Percentiles rank a stretch among this genome's conserved stretches.
These are phyloP conservation scores for fission yeast (Schizosaccharomyces pombe) DNA, from an alignment of 805 yeast genomes.

Conservation along the genomic window DNA sequence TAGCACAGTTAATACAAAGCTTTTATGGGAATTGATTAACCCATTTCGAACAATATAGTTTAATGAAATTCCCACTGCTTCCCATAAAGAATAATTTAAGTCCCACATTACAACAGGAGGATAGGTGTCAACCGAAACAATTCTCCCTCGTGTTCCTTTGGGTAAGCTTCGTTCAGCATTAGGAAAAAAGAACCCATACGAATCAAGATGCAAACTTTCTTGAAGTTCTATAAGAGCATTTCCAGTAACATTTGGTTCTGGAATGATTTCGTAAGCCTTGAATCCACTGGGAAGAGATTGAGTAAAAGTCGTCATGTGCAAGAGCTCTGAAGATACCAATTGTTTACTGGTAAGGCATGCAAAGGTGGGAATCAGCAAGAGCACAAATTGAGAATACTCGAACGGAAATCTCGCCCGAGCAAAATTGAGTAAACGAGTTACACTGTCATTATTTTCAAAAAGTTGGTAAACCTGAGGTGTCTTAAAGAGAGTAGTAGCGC, in stretches of 20 bases:
- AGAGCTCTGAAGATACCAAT: conserved; percentile 15
- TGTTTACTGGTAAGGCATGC: background rate
- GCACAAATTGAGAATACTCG: background rate
- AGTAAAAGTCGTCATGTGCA: conserved; percentile 38
- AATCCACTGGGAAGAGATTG: conserved; percentile 21
- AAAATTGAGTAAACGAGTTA: background rate
- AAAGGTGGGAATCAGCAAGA: background rate
- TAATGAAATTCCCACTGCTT: conserved; percentile 52
- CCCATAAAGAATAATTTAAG: conserved; percentile 67
- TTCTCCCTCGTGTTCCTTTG: conserved; percentile 43
- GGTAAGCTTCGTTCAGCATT: conserved; percentile 23
- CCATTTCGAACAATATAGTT: conserved; percentile 27
- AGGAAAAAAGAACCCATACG: background rate
- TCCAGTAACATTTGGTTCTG: conserved; percentile 29
- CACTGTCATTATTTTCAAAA: background rate
- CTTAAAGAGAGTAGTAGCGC: background rate
- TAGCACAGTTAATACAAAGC: conserved; percentile 22
- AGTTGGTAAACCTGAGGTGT: background rate
- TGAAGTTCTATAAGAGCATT: conserved; percentile 28
- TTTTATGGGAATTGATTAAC: conserved; percentile 18
- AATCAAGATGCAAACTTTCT: conserved; percentile 12
- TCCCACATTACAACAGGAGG: conserved; percentile 35
- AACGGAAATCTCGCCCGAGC: background rate
- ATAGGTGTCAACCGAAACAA: conserved; percentile 28
- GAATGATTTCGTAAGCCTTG: conserved; percentile 19